phyloP scores from a whole-genome alignment of 129 eudicot species.

The Tagetes patula region DNA sequence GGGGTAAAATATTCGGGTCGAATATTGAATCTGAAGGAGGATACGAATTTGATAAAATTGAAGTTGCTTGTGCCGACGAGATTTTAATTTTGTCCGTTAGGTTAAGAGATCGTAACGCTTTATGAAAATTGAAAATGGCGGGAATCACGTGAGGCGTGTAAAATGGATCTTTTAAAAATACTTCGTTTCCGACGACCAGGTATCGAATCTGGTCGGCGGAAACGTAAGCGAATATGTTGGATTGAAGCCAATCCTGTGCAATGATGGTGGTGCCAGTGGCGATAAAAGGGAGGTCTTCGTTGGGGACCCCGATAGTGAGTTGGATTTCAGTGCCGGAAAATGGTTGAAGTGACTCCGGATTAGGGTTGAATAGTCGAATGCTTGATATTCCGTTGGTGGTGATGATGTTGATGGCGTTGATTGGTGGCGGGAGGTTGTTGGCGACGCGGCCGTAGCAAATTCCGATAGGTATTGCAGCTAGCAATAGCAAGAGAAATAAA shows the following conservation, averaged over 20 bases:
- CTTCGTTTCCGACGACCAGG: slow-evolving; percentile 73
- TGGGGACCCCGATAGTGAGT: slow-evolving; percentile 73
- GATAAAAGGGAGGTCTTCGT: slow-evolving; percentile 57
- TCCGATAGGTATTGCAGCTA: slow-evolving; percentile 66
- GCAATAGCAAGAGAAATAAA: neutral
- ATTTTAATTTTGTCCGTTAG: slow-evolving; percentile 46
- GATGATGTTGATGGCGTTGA: slow-evolving; percentile 45
- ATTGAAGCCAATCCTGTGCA: slow-evolving; percentile 54
- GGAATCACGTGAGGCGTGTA: slow-evolving; percentile 51
- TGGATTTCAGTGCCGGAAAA: slow-evolving; percentile 58
- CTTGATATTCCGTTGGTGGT: slow-evolving; percentile 55
- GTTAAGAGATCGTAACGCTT: slow-evolving; percentile 59
- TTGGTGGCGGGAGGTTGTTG: slow-evolving; percentile 62
- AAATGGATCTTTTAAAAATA: slow-evolving; percentile 53
- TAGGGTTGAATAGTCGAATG: slow-evolving; percentile 61
- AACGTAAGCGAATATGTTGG: slow-evolving; percentile 50
- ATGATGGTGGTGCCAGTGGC: slow-evolving; percentile 38
- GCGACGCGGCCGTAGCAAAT: slow-evolving; percentile 71
- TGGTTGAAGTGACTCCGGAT: slow-evolving; percentile 47
- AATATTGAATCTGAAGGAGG: slow-evolving; percentile 68
- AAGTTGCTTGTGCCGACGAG: slow-evolving; percentile 62
- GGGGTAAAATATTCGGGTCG: slow-evolving; percentile 37
- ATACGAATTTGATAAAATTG: slow-evolving; percentile 53
- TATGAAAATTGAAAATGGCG: slow-evolving; percentile 52
- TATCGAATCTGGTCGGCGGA: slow-evolving; percentile 50